phyloP scores from a whole-genome alignment of 306 rosid genomes.

The Psophocarpus tetragonolobus region DNA sequence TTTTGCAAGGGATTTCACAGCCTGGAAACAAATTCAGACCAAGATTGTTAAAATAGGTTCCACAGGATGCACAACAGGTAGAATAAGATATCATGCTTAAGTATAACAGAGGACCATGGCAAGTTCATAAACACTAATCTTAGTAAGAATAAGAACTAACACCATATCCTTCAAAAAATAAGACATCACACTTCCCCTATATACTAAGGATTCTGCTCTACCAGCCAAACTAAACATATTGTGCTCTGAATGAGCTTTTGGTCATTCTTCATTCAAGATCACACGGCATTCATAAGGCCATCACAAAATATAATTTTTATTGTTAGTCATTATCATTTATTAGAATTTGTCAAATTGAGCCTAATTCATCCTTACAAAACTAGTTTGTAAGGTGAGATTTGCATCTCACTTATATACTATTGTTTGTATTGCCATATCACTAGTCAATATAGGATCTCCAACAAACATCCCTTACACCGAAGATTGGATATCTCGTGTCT shows the following conservation, averaged over 20 bases:
- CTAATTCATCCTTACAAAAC: too few species aligned
- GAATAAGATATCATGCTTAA: neutral
- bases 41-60: conserved; percentile 2
- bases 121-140: neutral
- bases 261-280: neutral
- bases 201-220: neutral
- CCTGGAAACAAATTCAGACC: conserved; percentile 45
- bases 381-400: too few species aligned
- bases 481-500: too few species aligned
- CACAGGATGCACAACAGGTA: neutral
- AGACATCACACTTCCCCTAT: neutral
- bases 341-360: too few species aligned
- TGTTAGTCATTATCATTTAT: too few species aligned
- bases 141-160: conserved; percentile 14
- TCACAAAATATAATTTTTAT: too few species aligned
- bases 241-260: neutral
- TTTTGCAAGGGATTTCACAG: conserved; percentile 69
- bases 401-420: too few species aligned
- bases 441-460: too few species aligned
- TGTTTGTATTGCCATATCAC: too few species aligned
- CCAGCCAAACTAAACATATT: neutral
- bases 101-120: neutral
- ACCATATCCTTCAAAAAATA: neutral
- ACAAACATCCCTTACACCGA: too few species aligned
- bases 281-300: neutral